phyloP scores from a whole-genome alignment of 148 eudicot species.

The Cornus kousa region DNA sequence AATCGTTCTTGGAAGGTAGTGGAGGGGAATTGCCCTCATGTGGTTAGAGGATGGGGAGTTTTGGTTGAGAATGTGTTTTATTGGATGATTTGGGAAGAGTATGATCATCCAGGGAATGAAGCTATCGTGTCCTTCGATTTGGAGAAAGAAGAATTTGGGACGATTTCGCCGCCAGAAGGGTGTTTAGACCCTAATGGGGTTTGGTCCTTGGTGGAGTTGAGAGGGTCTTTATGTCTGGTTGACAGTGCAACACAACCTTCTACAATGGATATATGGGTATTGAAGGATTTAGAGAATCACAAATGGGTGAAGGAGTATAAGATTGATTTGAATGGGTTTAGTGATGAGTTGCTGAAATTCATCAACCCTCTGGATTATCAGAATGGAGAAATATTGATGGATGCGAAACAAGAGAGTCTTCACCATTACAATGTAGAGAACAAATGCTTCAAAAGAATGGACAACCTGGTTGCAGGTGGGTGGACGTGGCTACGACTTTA shows the following conservation, averaged over 20 bases:
- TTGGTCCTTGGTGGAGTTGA: constrained; percentile 22
- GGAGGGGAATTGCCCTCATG: constrained; percentile 8
- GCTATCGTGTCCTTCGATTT: constrained; percentile 21
- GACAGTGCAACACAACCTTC: constrained; percentile 11
- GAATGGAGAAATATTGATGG: constrained; percentile 17
- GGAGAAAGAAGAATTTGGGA: constrained; percentile 16
- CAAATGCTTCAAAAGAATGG: constrained; percentile 18
- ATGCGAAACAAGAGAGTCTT: constrained; percentile 4
- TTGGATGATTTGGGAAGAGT: constrained; percentile 25
- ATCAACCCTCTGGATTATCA: constrained; percentile 18
- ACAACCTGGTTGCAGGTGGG: constrained; percentile 8
- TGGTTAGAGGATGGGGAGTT: constrained; percentile 22
- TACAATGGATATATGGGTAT: constrained; percentile 21
- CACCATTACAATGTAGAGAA: constrained; percentile 16
- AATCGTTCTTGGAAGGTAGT: constrained; percentile 15
- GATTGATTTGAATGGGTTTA: constrained; percentile 20
- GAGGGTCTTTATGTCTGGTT: constrained; percentile 16
- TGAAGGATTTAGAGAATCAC: constrained; percentile 16
- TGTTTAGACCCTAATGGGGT: constrained; percentile 15
- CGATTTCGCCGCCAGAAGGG: constrained; percentile 17
- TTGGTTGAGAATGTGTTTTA: constrained; percentile 20
- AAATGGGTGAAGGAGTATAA: constrained; percentile 20
- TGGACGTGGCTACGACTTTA: constrained; percentile 21
- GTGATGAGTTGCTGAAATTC: neutral
- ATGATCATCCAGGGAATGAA: constrained; percentile 14